Evolutionary conservation across 495 filamentous ascomycete genomes (phyloP).

Genomic region (Neurospora tetraspora): DNA sequence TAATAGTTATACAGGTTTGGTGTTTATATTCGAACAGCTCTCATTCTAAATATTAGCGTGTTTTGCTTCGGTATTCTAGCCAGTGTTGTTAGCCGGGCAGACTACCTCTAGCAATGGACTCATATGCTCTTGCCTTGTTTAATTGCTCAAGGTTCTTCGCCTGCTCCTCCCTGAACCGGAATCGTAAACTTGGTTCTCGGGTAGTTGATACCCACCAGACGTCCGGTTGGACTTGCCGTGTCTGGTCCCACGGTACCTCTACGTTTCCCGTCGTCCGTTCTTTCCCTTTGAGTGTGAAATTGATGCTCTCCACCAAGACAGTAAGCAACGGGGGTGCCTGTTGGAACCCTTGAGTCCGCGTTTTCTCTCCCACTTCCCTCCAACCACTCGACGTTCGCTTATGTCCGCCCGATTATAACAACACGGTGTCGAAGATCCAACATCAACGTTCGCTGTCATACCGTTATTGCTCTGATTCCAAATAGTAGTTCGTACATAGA

Average conservation of each 20-base stretch:
- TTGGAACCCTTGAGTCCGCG: not conserved
- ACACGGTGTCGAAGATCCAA: not conserved
- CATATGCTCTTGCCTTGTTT: not conserved
- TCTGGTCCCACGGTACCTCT: not conserved
- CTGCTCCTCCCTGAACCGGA: not conserved
- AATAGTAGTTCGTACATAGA: not conserved
- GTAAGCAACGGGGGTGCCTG: not conserved
- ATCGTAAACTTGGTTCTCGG: not conserved
- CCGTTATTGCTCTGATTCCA: not conserved
- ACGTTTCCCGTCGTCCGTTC: not conserved
- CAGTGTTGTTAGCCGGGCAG: not conserved
- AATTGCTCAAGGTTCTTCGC: not conserved
- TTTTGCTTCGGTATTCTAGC: not conserved
- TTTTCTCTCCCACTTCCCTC: not conserved
- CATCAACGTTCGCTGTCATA: not conserved
- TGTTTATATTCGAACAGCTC: not conserved
- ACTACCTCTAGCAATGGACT: not conserved
- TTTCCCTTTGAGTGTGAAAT: not conserved
- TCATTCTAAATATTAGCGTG: not conserved
- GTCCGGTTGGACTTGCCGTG: not conserved
- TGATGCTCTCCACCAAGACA: not conserved
- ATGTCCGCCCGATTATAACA: not conserved
- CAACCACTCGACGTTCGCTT: not conserved
- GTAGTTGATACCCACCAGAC: not conserved
- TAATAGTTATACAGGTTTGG: not conserved